Evolutionary conservation across 768 basidiomycete genomes (phyloP), one percentile per base, ranked within the genome.

Genomic region (Fibroporia radiculosa): DNA sequence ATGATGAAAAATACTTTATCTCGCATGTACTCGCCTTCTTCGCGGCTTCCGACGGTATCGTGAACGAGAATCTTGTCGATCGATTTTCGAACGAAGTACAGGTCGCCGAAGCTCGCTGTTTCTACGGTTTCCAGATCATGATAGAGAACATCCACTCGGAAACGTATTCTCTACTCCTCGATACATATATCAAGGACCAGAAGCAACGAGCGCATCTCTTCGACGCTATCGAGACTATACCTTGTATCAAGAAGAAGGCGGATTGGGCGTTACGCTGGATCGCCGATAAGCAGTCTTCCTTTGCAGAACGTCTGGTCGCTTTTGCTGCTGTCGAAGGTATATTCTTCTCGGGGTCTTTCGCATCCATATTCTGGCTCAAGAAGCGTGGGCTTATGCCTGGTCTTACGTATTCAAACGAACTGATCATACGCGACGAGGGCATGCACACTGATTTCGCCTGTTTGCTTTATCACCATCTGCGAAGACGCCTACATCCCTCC

Each of bases 81-180:
- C 85, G 93, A 6, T 96, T 97, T 65, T 90, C 87, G 6, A 81
- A 79, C 44, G 93, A 97, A 60, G 89, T 97, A 3, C 93, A 96
- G 60, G 77, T 73, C 1, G 86, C 93, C 3, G 93, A 97, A 62
- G 93, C 91, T 4, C 82, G 93, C 2, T 96, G 89, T 62, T 97
- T 97, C 67, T 97, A 96, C 58, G 93, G 93, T 14, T 96, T 95
- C 69, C 93, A 97, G 62, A 89, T 97, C 56, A 96, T 96, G 93
- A 97, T 95, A 80, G 93, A 96, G 57, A 97, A 97, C 62, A 79
- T 97, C 29, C 93, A 97, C 65, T 93, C 92, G 2, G 93, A 97
- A 60, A 93, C 93, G 0, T 97, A 97, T 65, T 96, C 93, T 0
- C 78, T 96, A 28, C 82, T 97, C 55, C 93, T 97, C 57, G 92